Conservation (phyloP, 257 asterid species). For the Lycium barbarum region DNA sequence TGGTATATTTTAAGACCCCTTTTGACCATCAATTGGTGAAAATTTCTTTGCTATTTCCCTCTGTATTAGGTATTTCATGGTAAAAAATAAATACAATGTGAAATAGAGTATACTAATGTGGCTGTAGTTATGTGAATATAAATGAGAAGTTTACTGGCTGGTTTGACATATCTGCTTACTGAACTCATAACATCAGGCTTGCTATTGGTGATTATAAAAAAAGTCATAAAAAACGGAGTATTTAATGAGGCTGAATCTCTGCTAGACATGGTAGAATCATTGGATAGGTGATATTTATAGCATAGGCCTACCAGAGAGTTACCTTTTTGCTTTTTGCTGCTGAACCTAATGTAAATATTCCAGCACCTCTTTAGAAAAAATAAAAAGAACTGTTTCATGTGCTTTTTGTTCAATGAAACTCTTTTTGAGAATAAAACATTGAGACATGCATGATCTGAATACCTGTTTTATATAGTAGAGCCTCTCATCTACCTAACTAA, state of each 20-base stretch:
- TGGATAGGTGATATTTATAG: background rate
- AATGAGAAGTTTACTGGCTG: too few species aligned
- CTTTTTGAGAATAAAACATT: background rate
- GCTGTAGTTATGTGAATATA: background rate
- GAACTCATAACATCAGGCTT: too few species aligned
- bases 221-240: too few species aligned
- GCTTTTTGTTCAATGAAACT: background rate
- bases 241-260: background rate
- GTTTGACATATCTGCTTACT: too few species aligned
- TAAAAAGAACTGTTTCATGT: background rate
- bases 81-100: background rate
- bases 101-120: background rate
- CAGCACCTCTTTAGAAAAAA: background rate
- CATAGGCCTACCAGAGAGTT: background rate
- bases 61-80: background rate
- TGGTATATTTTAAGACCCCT: background rate
- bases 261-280: background rate
- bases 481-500: background rate
- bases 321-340: background rate
- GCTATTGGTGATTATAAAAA: too few species aligned
- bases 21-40: background rate
- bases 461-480: background rate
- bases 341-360: background rate
- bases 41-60: background rate
- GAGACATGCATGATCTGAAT: background rate